phyloP scores from a whole-genome alignment of 1,284 basidiomycete genomes.

The Ustilago vetiveriae region DNA sequence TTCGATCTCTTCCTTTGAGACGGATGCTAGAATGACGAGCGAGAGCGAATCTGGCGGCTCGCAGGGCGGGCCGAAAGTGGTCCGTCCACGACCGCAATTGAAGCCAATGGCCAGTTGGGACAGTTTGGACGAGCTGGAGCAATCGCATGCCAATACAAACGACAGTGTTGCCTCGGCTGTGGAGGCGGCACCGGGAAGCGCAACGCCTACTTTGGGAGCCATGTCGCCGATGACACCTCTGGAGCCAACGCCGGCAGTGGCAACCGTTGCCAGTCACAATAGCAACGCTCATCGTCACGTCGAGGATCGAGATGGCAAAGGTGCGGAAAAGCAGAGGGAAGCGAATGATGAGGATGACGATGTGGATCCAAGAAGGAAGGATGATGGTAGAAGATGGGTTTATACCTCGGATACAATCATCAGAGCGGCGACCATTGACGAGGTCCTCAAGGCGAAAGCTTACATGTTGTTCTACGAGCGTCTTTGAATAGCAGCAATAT shows the following conservation, averaged over 20 bases:
- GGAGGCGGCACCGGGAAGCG: not conserved
- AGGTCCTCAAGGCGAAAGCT: constrained; percentile 87
- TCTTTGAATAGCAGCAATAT: constrained; percentile 67
- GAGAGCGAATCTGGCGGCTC: constrained; percentile 12
- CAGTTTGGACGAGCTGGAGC: constrained; percentile 40
- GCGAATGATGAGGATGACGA: constrained; percentile 32
- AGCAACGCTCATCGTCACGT: constrained; percentile 29
- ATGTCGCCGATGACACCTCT: constrained; percentile 9
- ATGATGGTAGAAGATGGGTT: constrained; percentile 78
- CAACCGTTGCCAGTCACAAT: constrained; percentile 26
- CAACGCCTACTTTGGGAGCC: constrained; percentile 6
- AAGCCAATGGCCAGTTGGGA: constrained; percentile 42
- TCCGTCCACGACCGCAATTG: constrained; percentile 29
- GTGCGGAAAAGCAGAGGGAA: not conserved
- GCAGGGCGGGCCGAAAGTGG: constrained; percentile 22
- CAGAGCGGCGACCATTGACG: constrained; percentile 79
- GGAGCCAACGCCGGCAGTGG: constrained; percentile 23
- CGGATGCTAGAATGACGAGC: constrained; percentile 1
- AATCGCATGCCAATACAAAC: constrained; percentile 9
- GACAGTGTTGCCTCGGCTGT: not conserved
- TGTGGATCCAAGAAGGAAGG: constrained; percentile 26
- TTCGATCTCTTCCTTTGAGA: constrained; percentile 36
- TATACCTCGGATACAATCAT: constrained; percentile 84
- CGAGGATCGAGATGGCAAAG: not conserved
- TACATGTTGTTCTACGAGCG: constrained; percentile 91